Conservation (phyloP, 169 alveolate species). For the Cytauxzoon felis region DNA sequence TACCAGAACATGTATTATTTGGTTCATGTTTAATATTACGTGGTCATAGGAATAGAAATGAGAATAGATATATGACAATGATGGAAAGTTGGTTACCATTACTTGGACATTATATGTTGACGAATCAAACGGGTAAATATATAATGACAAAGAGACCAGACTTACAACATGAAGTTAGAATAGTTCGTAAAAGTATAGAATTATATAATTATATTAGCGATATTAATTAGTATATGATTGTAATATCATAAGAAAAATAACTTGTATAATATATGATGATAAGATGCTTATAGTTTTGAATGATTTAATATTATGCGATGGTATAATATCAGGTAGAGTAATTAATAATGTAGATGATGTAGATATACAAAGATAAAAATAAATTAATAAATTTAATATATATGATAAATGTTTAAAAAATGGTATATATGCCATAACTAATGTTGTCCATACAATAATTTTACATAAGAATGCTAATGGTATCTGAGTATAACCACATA, state of each 20-base stretch:
- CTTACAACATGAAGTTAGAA: neutral
- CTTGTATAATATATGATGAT: neutral
- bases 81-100: neutral
- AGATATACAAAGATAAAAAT: conserved; percentile 15
- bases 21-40: too few species aligned
- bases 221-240: conserved; percentile 3
- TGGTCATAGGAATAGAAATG: too few species aligned
- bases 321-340: neutral
- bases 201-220: neutral
- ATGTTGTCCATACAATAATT: neutral
- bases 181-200: neutral
- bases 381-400: neutral
- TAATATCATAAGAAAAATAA: neutral
- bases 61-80: too few species aligned
- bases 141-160: neutral
- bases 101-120: neutral
- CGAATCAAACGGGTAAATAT: conserved; percentile 15
- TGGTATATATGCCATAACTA: conserved; percentile 1
- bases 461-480: conserved; percentile 30
- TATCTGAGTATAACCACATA: conserved; percentile 48
- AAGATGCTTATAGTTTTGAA: neutral
- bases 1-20: too few species aligned
- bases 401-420: neutral
- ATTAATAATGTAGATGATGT: conserved; percentile 7
- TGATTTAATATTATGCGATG: neutral